Evolutionary conservation across 2,329 filamentous ascomycete species (phyloP).

Genomic region (Talaromyces marneffei): DNA sequence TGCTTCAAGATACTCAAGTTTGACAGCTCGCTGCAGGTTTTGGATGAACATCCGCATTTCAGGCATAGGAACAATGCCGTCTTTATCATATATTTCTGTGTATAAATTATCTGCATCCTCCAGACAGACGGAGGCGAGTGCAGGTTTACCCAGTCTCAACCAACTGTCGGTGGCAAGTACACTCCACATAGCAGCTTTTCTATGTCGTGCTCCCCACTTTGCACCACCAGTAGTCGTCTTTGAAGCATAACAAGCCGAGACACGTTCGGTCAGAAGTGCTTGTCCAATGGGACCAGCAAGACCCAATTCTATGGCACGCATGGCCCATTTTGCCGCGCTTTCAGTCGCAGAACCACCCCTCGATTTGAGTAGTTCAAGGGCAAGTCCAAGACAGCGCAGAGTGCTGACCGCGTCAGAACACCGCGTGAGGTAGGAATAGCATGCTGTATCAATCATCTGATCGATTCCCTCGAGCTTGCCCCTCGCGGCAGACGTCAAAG

Average conservation of each 20-base stretch:
- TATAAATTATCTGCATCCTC: slow-evolving; percentile 60
- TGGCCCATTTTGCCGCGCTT: slow-evolving; percentile 80
- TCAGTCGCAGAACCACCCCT: slow-evolving; percentile 75
- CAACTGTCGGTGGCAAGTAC: slow-evolving; percentile 78
- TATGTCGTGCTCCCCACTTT: slow-evolving; percentile 63
- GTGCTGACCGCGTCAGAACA: slow-evolving; percentile 75
- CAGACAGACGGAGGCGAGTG: slow-evolving; percentile 72
- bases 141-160: slow-evolving; percentile 68
- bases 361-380: slow-evolving; percentile 74
- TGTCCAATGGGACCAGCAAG: slow-evolving; percentile 71
- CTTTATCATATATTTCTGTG: slow-evolving; percentile 35
- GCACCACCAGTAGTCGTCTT: slow-evolving; percentile 62
- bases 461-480: slow-evolving; percentile 74
- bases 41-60: slow-evolving; percentile 48
- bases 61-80: slow-evolving; percentile 43
- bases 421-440: slow-evolving; percentile 86
- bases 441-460: slow-evolving; percentile 80
- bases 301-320: slow-evolving; percentile 70
- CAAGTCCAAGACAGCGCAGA: slow-evolving; percentile 67
- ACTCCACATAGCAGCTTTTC: slow-evolving; percentile 88
- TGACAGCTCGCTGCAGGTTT: slow-evolving; percentile 39
- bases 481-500: slow-evolving; percentile 66
- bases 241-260: slow-evolving; percentile 76
- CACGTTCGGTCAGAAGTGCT: slow-evolving; percentile 76
- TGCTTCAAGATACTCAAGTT: slow-evolving; percentile 40